Percentiles rank a stretch among this genome's conserved stretches.
Evolutionary conservation across 202 grass and related monocot species (phyloP).

Genomic region (Digitaria exilis): DNA sequence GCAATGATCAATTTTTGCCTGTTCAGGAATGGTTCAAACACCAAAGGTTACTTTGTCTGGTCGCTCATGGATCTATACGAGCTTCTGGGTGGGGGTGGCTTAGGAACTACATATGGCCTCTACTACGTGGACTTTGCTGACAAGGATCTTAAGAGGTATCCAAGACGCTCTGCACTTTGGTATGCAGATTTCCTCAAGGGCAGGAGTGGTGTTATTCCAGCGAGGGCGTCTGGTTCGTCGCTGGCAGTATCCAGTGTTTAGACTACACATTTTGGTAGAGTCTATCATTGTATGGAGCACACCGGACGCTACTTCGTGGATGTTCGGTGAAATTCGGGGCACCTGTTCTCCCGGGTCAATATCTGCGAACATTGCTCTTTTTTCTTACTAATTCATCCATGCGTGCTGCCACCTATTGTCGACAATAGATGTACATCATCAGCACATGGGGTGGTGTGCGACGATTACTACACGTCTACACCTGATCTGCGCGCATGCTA

Average conservation of each 20-base stretch:
- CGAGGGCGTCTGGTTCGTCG: neutral
- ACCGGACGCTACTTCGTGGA: neutral
- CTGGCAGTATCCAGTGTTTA: neutral
- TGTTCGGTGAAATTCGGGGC: neutral
- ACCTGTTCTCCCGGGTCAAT: too few species aligned
- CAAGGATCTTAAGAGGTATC: slow-evolving; percentile 33
- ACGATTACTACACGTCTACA: too few species aligned
- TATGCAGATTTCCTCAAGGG: slow-evolving; percentile 38
- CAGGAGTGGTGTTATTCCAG: neutral
- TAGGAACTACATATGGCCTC: slow-evolving; percentile 20
- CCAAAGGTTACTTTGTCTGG: slow-evolving; percentile 50
- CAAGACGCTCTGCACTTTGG: slow-evolving; percentile 44
- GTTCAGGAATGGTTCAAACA: slow-evolving; percentile 47
- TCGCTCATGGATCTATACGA: slow-evolving; percentile 52
- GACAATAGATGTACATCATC: too few species aligned
- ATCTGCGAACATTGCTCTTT: too few species aligned
- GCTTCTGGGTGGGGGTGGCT: slow-evolving; percentile 8
- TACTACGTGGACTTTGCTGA: slow-evolving; percentile 45
- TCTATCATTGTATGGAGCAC: neutral
- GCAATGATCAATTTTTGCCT: neutral
- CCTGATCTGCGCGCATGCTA: too few species aligned
- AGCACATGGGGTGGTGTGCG: too few species aligned
- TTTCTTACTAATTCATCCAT: too few species aligned
- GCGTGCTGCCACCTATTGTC: too few species aligned
- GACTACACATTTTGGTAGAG: neutral